A percentile compares a stretch with the other conserved stretches of the same genome.
These are phyloP conservation scores for Cotoneaster glaucophyllus DNA, from an alignment of 306 rosid species.

Conservation along the genomic window DNA sequence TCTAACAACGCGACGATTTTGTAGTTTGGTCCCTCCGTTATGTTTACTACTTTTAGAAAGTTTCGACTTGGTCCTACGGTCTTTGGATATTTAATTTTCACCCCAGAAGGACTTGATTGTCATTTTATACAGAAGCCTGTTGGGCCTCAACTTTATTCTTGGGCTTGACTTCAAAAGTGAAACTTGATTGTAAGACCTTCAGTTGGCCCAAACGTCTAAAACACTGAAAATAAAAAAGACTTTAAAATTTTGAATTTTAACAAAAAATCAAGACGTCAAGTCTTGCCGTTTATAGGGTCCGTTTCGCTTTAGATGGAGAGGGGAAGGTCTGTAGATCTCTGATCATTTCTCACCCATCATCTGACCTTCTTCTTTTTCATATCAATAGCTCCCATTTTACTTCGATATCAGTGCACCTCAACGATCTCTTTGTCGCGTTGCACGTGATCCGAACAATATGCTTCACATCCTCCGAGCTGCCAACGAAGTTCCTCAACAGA, in stretches of 20 bases:
- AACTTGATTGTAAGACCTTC: too few relatives aligned
- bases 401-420: conserved; percentile 24
- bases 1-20: not conserved
- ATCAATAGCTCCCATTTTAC: too few relatives aligned
- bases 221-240: too few relatives aligned
- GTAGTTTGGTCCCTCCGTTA: conserved; percentile 10
- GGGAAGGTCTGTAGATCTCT: too few relatives aligned
- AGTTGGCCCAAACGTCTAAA: too few relatives aligned
- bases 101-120: not conserved
- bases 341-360: too few relatives aligned
- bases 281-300: too few relatives aligned
- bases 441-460: conserved; percentile 44
- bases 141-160: not conserved
- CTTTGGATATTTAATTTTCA: not conserved
- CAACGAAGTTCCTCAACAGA: conserved; percentile 47
- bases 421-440: conserved; percentile 45
- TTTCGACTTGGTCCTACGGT: not conserved
- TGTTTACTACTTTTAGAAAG: not conserved
- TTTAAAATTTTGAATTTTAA: too few relatives aligned
- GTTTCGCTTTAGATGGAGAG: too few relatives aligned
- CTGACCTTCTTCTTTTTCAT: too few relatives aligned
- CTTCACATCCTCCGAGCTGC: conserved; percentile 51
- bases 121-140: not conserved
- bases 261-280: too few relatives aligned
- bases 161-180: too few relatives aligned